phyloP scores from a whole-genome alignment of 768 basidiomycete species.

The Termitomyces sp. region DNA sequence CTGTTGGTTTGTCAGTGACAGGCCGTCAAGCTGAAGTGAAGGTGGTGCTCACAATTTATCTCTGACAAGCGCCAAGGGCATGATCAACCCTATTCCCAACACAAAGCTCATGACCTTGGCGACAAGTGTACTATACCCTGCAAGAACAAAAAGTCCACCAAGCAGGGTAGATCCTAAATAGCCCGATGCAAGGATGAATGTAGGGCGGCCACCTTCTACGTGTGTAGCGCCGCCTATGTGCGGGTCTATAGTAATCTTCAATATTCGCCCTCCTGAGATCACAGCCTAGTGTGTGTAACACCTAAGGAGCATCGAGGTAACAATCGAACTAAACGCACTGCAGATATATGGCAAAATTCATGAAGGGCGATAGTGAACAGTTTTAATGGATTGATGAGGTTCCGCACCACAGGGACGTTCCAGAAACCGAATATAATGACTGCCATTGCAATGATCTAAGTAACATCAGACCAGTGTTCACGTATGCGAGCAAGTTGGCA shows the following conservation, averaged over 20 bases:
- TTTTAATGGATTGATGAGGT: conserved; percentile 80
- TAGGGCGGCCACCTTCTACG: conserved; percentile 72
- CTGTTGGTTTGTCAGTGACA: conserved; percentile 32
- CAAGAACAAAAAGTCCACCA: conserved; percentile 78
- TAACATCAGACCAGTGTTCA: conserved; percentile 3
- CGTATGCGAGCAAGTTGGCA: neutral
- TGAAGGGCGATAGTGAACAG: conserved; percentile 88
- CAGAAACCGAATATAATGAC: conserved; percentile 86
- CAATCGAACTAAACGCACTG: conserved; percentile 42
- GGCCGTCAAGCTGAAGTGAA: neutral
- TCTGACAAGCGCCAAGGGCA: conserved; percentile 79
- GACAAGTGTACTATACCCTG: conserved; percentile 84
- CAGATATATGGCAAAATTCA: conserved; percentile 78
- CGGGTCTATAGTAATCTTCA: conserved; percentile 81
- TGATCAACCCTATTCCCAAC: conserved; percentile 80
- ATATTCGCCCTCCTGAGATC: conserved; percentile 71
- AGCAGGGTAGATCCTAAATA: conserved; percentile 81
- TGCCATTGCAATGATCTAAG: conserved; percentile 75
- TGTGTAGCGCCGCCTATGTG: conserved; percentile 72
- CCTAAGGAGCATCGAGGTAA: neutral
- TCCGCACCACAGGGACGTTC: conserved; percentile 78
- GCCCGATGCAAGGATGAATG: conserved; percentile 70
- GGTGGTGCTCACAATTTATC: conserved; percentile 75
- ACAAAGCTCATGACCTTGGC: conserved; percentile 93
- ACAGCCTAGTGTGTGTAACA: conserved; percentile 48